Percentiles rank a stretch among this genome's conserved stretches.
Conservation (phyloP, 2,329 filamentous ascomycete genomes). For the Verticillium alfalfae region DNA sequence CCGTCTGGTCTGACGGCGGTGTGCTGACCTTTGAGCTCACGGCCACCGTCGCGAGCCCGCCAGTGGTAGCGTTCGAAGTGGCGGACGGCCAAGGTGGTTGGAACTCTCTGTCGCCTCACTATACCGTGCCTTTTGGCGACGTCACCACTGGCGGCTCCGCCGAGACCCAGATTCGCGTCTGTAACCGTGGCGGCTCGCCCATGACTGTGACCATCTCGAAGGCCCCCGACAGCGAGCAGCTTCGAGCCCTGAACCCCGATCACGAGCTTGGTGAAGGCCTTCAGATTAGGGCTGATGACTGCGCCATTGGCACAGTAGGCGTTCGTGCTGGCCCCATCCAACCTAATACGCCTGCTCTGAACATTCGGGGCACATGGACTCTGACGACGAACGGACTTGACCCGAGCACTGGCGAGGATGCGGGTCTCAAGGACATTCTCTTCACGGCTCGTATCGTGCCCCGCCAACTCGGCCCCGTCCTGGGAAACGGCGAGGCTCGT, state of each 20-base stretch:
- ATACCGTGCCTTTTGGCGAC: conserved; percentile 22
- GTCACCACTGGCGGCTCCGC: conserved; percentile 21
- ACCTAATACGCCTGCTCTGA: conserved; percentile 21
- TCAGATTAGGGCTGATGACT: conserved; percentile 21
- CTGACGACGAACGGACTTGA: conserved; percentile 33
- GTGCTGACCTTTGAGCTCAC: conserved; percentile 22
- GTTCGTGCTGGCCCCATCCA: conserved; percentile 22
- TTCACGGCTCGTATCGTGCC: conserved; percentile 24
- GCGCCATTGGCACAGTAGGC: conserved; percentile 21
- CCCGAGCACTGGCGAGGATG: conserved; percentile 14
- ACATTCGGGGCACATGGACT: conserved; percentile 26
- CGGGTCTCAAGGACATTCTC: conserved; percentile 28
- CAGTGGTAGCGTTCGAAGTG: conserved; percentile 25
- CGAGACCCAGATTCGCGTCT: conserved; percentile 23
- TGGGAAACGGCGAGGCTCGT: conserved; percentile 19
- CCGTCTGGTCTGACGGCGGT: conserved; percentile 29
- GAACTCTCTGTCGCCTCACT: conserved; percentile 9
- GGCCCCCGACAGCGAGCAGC: conserved; percentile 22
- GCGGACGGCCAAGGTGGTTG: conserved; percentile 26
- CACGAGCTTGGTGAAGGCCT: conserved; percentile 26
- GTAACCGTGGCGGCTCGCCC: conserved; percentile 28
- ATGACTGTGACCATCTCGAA: conserved; percentile 31
- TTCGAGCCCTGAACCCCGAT: conserved; percentile 23
- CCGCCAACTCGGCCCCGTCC: conserved; percentile 26
- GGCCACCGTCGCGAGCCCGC: conserved; percentile 24